These are phyloP conservation scores for Elaeagnus macrophylla DNA, from an alignment of 306 rosid species.

Conservation along the genomic window DNA sequence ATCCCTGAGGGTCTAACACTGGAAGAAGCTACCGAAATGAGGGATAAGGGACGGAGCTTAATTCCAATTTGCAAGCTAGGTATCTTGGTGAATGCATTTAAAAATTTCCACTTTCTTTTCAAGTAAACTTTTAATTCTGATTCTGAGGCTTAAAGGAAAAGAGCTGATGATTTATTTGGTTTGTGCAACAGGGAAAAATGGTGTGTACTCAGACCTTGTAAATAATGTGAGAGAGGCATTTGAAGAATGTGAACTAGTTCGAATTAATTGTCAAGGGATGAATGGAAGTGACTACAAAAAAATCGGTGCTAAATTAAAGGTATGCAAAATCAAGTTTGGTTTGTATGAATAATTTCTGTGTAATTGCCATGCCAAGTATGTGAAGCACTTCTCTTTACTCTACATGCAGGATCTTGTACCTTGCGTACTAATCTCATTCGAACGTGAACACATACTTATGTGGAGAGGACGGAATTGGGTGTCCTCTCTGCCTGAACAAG, in stretches of 20 bases:
- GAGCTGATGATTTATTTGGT: constrained; percentile 5
- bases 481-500: constrained; percentile 37
- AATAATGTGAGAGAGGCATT: constrained; percentile 73
- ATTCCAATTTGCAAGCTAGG: constrained; percentile 81
- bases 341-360: constrained; percentile 5
- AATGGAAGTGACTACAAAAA: constrained; percentile 73
- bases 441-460: constrained; percentile 70
- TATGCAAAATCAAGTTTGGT: constrained; percentile 16
- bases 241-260: constrained; percentile 86
- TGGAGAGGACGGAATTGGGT: constrained; percentile 86
- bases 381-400: not conserved
- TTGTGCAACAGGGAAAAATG: constrained; percentile 66
- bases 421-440: constrained; percentile 73
- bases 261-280: constrained; percentile 81
- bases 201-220: constrained; percentile 61
- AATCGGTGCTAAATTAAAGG: constrained; percentile 95
- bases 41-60: constrained; percentile 61
- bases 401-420: constrained; percentile 88
- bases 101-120: constrained; percentile 5
- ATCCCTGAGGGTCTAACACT: constrained; percentile 67
- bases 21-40: constrained; percentile 65
- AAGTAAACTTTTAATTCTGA: constrained; percentile 12
- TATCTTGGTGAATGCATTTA: constrained; percentile 15
- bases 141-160: not conserved
- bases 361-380: not conserved